These are phyloP conservation scores for Lactarius deliciosus DNA, from an alignment of 768 basidiomycete species.

Conservation along the genomic window DNA sequence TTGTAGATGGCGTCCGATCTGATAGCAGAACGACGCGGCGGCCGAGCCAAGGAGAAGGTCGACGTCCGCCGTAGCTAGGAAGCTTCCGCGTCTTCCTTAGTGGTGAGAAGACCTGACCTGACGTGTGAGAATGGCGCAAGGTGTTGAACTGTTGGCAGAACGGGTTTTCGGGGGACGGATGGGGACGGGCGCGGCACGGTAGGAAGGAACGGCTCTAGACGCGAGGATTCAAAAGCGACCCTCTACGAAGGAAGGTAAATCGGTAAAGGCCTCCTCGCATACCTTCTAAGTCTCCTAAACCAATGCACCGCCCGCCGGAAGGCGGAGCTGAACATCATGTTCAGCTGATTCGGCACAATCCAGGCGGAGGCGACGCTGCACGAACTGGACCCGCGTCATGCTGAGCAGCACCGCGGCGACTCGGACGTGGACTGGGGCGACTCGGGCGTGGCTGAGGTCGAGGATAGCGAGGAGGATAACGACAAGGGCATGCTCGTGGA, in stretches of 20 bases:
- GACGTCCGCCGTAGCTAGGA: neutral
- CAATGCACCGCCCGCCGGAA: constrained; percentile 5
- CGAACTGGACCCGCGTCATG: constrained; percentile 42
- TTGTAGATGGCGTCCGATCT: constrained; percentile 21
- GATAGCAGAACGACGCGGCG: constrained; percentile 26
- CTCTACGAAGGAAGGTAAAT: constrained; percentile 37
- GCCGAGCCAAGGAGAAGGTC: constrained; percentile 18
- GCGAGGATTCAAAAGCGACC: constrained; percentile 37
- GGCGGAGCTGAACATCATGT: constrained; percentile 36
- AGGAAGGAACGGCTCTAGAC: neutral
- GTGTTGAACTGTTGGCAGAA: neutral
- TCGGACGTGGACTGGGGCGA: constrained; percentile 71
- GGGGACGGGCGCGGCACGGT: neutral
- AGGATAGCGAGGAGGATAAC: constrained; percentile 29
- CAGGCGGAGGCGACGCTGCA: constrained; percentile 53
- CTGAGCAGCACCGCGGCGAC: constrained; percentile 58
- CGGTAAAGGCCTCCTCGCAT: neutral
- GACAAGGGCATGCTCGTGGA: constrained; percentile 47
- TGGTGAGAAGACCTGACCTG: constrained; percentile 24
- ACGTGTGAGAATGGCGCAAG: constrained; percentile 28
- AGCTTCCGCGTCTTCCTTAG: neutral
- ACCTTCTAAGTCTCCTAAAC: too few relatives aligned
- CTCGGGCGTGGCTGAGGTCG: constrained; percentile 10
- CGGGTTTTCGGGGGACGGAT: constrained; percentile 40
- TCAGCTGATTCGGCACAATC: constrained; percentile 54